Percentiles rank a stretch among this genome's conserved stretches.
Evolutionary conservation across 352 stramenopile genomes (phyloP).

Genomic region (Blastocystis hominis): DNA sequence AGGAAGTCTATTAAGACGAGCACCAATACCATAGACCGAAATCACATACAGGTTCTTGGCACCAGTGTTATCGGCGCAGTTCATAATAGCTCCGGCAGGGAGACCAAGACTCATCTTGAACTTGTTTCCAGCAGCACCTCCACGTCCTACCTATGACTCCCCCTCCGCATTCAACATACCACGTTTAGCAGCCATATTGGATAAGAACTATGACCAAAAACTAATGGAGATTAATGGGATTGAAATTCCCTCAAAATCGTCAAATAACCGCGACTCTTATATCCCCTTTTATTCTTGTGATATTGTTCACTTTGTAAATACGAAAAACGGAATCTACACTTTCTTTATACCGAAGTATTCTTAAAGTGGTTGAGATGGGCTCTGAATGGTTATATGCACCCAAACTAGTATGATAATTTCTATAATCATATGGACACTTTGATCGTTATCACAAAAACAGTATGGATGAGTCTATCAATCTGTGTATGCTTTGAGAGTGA

Average conservation of each 20-base stretch:
- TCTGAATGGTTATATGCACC: no score
- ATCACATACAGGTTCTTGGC: conserved; percentile 99
- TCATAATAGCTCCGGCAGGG: conserved; percentile 92
- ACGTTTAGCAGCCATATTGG: conserved; percentile 56
- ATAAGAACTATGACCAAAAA: conserved; percentile 9
- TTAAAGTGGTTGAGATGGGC: no score
- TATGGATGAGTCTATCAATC: no score
- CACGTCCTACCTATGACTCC: conserved; percentile 69
- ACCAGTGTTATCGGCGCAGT: conserved; percentile 99
- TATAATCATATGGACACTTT: no score
- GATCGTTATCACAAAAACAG: no score
- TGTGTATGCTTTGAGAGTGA: no score
- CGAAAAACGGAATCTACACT: no score
- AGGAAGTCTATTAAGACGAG: conserved; percentile 94
- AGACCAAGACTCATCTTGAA: conserved; percentile 98
- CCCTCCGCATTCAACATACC: background rate
- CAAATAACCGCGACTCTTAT: background rate
- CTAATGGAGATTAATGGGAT: background rate
- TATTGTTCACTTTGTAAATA: no score
- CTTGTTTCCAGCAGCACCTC: conserved; percentile 91
- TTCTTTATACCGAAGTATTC: no score
- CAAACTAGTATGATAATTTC: no score
- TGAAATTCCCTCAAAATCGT: background rate
- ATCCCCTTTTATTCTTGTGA: no score
- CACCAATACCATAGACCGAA: conserved; percentile 95